Base-by-base conservation (phyloP, 1,284 basidiomycete genomes). In the Taiwanofungus camphoratus region DNA sequence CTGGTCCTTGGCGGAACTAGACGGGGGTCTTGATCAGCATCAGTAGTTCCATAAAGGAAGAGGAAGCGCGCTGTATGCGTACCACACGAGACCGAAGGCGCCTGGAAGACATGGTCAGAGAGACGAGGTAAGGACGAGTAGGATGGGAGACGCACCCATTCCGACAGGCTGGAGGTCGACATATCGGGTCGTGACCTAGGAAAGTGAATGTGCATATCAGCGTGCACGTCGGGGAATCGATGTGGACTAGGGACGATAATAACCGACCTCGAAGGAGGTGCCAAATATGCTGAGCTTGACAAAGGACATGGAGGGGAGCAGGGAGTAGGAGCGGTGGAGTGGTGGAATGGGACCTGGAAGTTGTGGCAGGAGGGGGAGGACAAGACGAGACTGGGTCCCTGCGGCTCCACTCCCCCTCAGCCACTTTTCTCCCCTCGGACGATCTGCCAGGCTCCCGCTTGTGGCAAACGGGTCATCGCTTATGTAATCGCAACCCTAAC, bases 81-180 rank as follows among this genome's bases (percentile, higher is more conserved):
- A 93, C 90, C 93, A 97, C 38, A 97, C 93, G 47, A 97, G 87
- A 50, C 93, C 93, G 61, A 96, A 96, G 34, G 93, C 93, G 53
- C 93, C 88, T 88, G 51, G 12, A 42, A 23, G 36, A 43, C 35
- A 41, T 41, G 22, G 49, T 51, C 45, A 51, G 51, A 41, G 33
- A 20, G 34, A 49, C 48, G 51, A 43, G 30, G 38, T 43, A 37
- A 30, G 21, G 44, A 20, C 45, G 45, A 18, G 46, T 60, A 62
- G 41, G 52, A 41, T 49, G 40, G 36, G 22, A 22, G 13, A 71
- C 80, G 69, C 57, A 84, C 90, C 95, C 95, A 99, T 99, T 66
- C 95, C 96, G 36, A 99, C 95, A n/a, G 95, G 95, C 64, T 99
- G 96, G 19, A 99, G 83, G 73, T 99, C 95, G 64, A 96, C 89